Evolutionary conservation across 2,329 filamentous ascomycete genomes (phyloP), one percentile per base, ranked within the genome.

Genomic region (Pseudopithomyces maydicus): DNA sequence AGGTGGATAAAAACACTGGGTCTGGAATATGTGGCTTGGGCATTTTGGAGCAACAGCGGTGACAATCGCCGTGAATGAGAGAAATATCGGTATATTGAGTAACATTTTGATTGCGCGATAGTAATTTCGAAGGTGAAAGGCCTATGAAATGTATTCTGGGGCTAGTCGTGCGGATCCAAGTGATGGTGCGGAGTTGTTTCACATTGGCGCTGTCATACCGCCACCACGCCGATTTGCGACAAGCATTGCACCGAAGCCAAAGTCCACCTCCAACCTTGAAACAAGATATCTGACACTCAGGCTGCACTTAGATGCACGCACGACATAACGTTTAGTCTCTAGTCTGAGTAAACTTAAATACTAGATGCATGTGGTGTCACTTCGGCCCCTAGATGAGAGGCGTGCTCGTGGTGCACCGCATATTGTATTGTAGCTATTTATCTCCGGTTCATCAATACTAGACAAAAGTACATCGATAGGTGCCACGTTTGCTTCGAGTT

Each of bases 1-100:
- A 17, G 69, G 63, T 14, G 70, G 64, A 10, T 65, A 68, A 6
- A 41, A 35, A 44, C 72, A 76, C 11, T 68, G 50, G 26, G 17
- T 51, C 19, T 49, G 52, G 29, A 55, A 23, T 2, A 48, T 44
- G 17, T 59, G 42, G 38, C 42, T 48, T 7, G 56, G 56, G 41
- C 61, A 66, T 36, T 63, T 63, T 20, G 50, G 10, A 11, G 52
- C 29, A 10, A 32, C n/a, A 17, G 66, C 56, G 38, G 60, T 32
- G 17, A 36, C 39, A n/a, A 46, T 45, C 10, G 52, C 43, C 3
- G 50, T 20, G 26, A 54, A 46, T 39, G 41, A 14, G 20, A 49
- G 20, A 12, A 52, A 26, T 15, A 52, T 19, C 6, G 22, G 17
- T 51, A 26, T 6, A 23, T 33, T 23, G 23, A 42, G 26, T 39